These are phyloP conservation scores for Colletotrichum sp. DNA, from an alignment of 2,329 filamentous ascomycete species.

Conservation along the genomic window DNA sequence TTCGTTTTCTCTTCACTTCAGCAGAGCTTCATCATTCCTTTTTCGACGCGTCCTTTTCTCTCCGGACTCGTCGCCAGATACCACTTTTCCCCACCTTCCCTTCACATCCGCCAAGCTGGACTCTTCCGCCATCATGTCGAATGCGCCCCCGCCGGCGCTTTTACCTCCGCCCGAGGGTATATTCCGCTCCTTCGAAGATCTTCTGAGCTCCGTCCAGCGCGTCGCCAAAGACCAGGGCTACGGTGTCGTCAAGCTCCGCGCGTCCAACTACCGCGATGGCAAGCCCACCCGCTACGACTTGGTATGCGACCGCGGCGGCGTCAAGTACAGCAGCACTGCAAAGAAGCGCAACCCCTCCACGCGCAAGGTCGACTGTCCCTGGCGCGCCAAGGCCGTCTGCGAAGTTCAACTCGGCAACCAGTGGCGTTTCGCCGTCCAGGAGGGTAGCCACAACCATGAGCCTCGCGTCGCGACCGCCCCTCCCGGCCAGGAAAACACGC, in stretches of 20 bases:
- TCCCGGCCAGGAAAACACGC: conserved; percentile 62
- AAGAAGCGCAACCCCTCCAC: conserved; percentile 70
- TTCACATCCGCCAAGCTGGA: conserved; percentile 27
- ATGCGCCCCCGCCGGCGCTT: conserved; percentile 52
- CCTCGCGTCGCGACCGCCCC: conserved; percentile 59
- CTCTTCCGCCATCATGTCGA: conserved; percentile 44
- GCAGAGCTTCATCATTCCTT: conserved; percentile 18
- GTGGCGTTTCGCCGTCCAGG: conserved; percentile 68
- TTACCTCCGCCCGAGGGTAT: conserved; percentile 65
- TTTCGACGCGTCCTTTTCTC: conserved; percentile 13
- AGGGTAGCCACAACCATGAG: conserved; percentile 66
- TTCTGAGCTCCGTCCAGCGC: conserved; percentile 62
- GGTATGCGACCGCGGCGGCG: conserved; percentile 66
- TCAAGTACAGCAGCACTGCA: conserved; percentile 69
- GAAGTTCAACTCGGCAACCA: conserved; percentile 67
- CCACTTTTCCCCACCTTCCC: conserved; percentile 25
- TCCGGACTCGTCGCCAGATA: conserved; percentile 10
- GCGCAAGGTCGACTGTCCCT: conserved; percentile 68
- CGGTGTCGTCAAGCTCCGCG: conserved; percentile 66
- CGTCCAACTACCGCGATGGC: conserved; percentile 67
- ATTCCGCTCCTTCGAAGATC: conserved; percentile 63
- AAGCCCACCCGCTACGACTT: conserved; percentile 68
- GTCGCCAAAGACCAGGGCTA: conserved; percentile 68
- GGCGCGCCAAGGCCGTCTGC: conserved; percentile 67
- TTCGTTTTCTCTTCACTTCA: conserved; percentile 24